Percentiles rank a stretch among this genome's conserved stretches.
These are phyloP conservation scores for Trifolium dubium DNA, from an alignment of 306 rosid genomes.

Conservation along the genomic window DNA sequence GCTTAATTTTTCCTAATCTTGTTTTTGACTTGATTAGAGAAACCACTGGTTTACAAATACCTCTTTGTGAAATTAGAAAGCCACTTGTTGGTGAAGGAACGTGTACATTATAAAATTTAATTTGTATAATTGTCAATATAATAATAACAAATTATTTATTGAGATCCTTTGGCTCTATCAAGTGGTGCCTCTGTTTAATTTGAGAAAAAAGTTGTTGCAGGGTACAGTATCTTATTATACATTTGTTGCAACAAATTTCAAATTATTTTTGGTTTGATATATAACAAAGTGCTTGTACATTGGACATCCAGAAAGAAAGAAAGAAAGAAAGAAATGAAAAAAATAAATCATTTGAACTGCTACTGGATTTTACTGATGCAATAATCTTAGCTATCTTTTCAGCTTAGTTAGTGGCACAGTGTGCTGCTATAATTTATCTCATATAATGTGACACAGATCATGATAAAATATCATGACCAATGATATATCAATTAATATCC, in stretches of 20 bases:
- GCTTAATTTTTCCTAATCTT: slow-evolving; percentile 11
- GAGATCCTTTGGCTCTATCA: slow-evolving; percentile 46
- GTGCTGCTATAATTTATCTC: slow-evolving; percentile 21
- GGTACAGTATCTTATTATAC: slow-evolving; percentile 11
- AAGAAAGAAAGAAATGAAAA: neutral
- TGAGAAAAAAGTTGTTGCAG: slow-evolving; percentile 6
- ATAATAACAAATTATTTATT: slow-evolving; percentile 8
- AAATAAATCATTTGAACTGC: slow-evolving; percentile 16
- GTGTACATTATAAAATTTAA: slow-evolving; percentile 38
- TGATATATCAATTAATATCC: no score
- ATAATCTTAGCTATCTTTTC: slow-evolving; percentile 43
- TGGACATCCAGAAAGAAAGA: slow-evolving; percentile 47
- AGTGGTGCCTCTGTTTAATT: slow-evolving; percentile 28
- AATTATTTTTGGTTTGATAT: slow-evolving; percentile 23
- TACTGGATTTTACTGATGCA: slow-evolving; percentile 58
- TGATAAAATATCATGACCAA: slow-evolving; percentile 26
- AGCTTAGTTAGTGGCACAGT: slow-evolving; percentile 44
- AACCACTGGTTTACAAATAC: slow-evolving; percentile 35
- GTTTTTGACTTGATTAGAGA: slow-evolving; percentile 49
- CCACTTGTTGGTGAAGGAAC: slow-evolving; percentile 37
- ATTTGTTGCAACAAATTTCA: slow-evolving; percentile 34
- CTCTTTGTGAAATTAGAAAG: slow-evolving; percentile 50
- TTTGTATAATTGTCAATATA: slow-evolving; percentile 36
- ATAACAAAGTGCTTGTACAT: slow-evolving; percentile 58
- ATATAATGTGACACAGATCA: slow-evolving; percentile 25